phyloP scores from a whole-genome alignment of 2,329 filamentous ascomycete species.

The Tolypocladium paradoxum region DNA sequence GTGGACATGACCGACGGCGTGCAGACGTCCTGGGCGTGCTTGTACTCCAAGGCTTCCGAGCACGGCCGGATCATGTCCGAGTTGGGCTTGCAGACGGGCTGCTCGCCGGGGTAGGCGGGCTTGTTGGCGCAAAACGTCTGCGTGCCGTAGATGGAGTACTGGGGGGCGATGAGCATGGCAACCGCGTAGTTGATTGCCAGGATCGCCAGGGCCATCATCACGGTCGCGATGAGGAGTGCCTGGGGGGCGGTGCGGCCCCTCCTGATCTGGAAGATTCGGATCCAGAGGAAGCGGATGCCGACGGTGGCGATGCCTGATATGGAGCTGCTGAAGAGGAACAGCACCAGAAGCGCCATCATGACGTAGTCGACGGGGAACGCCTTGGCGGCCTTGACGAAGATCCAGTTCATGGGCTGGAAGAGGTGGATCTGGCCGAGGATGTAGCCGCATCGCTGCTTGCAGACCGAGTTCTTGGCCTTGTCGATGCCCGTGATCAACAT shows the following conservation, averaged over 20 bases:
- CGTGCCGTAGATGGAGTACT: constrained; percentile 88
- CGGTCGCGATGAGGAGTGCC: constrained; percentile 80
- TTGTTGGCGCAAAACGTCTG: constrained; percentile 85
- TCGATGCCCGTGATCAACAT: constrained; percentile 96
- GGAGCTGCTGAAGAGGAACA: constrained; percentile 82
- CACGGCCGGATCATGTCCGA: constrained; percentile 68
- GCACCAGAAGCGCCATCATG: constrained; percentile 71
- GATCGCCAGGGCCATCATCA: constrained; percentile 80
- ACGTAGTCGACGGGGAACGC: constrained; percentile 89
- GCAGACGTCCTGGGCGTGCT: constrained; percentile 69
- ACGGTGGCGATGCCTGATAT: constrained; percentile 77
- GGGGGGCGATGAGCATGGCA: constrained; percentile 87
- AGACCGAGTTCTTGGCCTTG: constrained; percentile 91
- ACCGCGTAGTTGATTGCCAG: constrained; percentile 88
- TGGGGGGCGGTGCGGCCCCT: constrained; percentile 85
- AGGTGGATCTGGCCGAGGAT: constrained; percentile 79
- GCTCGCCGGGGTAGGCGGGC: constrained; percentile 47
- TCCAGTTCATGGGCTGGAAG: constrained; percentile 90
- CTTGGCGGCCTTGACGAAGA: constrained; percentile 63
- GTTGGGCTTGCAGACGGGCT: constrained; percentile 65
- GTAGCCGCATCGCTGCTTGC: constrained; percentile 84
- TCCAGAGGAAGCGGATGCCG: constrained; percentile 93
- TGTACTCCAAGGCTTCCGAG: constrained; percentile 62
- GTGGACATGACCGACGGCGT: constrained; percentile 86
- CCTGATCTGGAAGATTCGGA: constrained; percentile 83